Evolutionary conservation across 148 eudicot species (phyloP).

Genomic region (Persicaria maculosa): DNA sequence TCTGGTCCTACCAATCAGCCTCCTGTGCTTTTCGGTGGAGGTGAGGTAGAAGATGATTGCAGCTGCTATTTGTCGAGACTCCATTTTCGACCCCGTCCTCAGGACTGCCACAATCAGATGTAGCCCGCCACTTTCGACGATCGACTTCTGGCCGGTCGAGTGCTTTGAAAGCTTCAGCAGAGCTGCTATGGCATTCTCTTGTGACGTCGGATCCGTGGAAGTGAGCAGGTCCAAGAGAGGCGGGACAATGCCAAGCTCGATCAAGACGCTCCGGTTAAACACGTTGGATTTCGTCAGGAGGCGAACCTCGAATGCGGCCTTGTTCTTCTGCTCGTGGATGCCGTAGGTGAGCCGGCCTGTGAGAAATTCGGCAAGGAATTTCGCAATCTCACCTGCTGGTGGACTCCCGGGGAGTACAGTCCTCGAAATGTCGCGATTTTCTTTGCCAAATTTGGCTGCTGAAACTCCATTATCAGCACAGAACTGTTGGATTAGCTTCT

Average conservation of each 20-base stretch:
- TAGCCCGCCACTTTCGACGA: constrained; percentile 63
- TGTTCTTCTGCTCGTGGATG: constrained; percentile 40
- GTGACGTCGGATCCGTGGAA: constrained; percentile 33
- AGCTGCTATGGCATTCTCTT: constrained; percentile 65
- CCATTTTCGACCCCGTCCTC: constrained; percentile 38
- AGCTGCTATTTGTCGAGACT: constrained; percentile 59
- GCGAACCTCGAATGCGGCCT: constrained; percentile 68
- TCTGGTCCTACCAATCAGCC: constrained; percentile 39
- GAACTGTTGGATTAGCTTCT: constrained; percentile 54
- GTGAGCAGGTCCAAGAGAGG: constrained; percentile 49
- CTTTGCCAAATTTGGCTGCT: constrained; percentile 29
- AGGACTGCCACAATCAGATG: constrained; percentile 34
- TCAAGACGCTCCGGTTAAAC: constrained; percentile 42
- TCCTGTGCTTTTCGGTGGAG: constrained; percentile 42
- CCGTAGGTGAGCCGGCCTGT: constrained; percentile 44
- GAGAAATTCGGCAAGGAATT: constrained; percentile 41
- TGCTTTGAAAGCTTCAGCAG: constrained; percentile 71
- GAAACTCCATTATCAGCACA: constrained; percentile 64
- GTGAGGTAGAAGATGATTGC: constrained; percentile 69
- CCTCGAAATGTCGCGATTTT: constrained; percentile 37
- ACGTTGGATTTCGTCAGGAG: constrained; percentile 56
- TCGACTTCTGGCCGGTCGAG: constrained; percentile 42
- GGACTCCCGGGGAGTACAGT: constrained; percentile 32
- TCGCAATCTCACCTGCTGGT: constrained; percentile 32
- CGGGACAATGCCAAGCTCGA: constrained; percentile 49